Base-by-base conservation (phyloP, 179 eudicot species). In the Heliamphora pulchella region DNA sequence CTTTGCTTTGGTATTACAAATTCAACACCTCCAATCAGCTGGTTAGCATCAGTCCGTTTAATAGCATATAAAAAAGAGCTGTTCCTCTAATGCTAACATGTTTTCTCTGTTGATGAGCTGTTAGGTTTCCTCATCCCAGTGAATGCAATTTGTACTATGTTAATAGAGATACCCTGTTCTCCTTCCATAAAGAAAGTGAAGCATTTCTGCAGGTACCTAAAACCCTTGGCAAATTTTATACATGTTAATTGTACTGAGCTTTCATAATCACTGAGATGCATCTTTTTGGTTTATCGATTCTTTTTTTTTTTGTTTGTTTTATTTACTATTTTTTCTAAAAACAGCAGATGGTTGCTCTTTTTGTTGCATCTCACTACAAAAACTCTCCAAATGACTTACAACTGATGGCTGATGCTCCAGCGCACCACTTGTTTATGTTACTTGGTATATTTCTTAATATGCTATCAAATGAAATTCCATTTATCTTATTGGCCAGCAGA, bases 371-470 rank as follows among this genome's bases (percentile, higher is more conserved):
- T 83, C 99, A 96, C 89, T 96, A 96, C 88, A 93, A 92, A 76
- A 96, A 96, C 84, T 93, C 98, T 75, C 98, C 99, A 55, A 94
- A 94, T 85, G 99, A 96, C 89, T 83, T 96, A 77, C 99, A 92
- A 86, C 81, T 96, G 81, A 88, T 96, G 93, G 97, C 99, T 59
- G 99, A 96, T 88, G 98, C 98, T 82, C 98, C 99, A 75, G 99
- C 98, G 48, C 99, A 96, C 89, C 98, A 93, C 87, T 80, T 96
- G 80, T 96, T 93, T 92, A 98, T 93, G 84, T 86, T 96, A 86
- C 97, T 96, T 78, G 99, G 98, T 93, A 89, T 80, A 76, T 64
- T 8, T 80, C 61, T 50, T 58, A 68, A 15, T 48, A 20, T 47
- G 44, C 5, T 46, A 18, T 51, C 75, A 20, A 18, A 10, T 51